Conservation (phyloP, 2,329 filamentous ascomycete genomes). For the Chaetoscypha palmicola region DNA sequence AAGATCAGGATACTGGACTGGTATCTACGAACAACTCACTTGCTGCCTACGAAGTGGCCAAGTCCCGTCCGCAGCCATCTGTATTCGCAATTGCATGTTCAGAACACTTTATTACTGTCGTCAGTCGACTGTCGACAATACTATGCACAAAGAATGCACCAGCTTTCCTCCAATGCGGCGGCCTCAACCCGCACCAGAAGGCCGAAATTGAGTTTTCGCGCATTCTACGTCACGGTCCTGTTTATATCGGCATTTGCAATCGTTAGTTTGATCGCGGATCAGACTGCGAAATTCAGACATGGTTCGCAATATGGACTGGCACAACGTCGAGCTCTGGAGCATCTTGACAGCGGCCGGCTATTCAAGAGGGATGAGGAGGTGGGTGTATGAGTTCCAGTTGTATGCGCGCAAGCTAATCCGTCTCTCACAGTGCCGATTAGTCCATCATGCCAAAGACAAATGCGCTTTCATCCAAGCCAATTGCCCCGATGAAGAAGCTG, state of each 20-base stretch:
- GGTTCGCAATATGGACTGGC: conserved; percentile 24
- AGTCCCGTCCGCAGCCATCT: not conserved
- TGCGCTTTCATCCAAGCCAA: conserved; percentile 79
- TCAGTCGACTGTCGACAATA: conserved; percentile 5
- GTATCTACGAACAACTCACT: not conserved
- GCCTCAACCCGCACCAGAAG: conserved; percentile 13
- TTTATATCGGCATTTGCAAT: conserved; percentile 26
- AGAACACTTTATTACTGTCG: not conserved
- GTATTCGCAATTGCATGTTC: not conserved
- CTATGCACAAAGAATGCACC: conserved; percentile 25
- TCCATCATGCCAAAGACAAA: conserved; percentile 71
- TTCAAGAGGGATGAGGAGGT: conserved; percentile 31
- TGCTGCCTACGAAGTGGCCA: not conserved
- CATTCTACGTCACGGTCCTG: conserved; percentile 30
- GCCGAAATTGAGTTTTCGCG: conserved; percentile 27
- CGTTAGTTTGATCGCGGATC: conserved; percentile 27
- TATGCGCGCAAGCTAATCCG: not conserved
- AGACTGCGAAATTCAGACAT: conserved; percentile 25
- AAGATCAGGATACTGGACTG: too few species aligned
- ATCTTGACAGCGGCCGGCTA: conserved; percentile 20
- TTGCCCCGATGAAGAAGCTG: conserved; percentile 83
- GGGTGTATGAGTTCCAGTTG: conserved; percentile 1
- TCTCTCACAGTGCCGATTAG: conserved; percentile 60
- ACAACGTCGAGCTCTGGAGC: conserved; percentile 24
- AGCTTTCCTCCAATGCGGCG: conserved; percentile 15